These are phyloP conservation scores for Ettlia oleoabundans DNA, from an alignment of 139 green algal species.

Conservation along the genomic window DNA sequence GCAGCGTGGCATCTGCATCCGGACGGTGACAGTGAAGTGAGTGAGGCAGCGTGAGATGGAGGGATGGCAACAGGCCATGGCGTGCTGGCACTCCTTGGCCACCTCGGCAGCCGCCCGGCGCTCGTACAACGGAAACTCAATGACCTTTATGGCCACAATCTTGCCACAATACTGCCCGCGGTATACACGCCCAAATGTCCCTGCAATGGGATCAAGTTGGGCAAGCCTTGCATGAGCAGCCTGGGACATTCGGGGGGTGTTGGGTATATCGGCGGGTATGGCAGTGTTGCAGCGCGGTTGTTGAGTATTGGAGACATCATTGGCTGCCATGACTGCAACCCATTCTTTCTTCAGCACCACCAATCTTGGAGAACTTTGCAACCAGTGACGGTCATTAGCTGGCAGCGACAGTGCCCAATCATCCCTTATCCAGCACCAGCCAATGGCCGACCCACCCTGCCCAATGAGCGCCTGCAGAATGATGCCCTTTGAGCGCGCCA, in stretches of 20 bases:
- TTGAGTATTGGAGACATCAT: too few species aligned
- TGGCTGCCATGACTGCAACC: too few species aligned
- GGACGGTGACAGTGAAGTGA: slow-evolving; percentile 8
- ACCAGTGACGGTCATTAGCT: too few species aligned
- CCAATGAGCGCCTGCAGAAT: slow-evolving; percentile 24
- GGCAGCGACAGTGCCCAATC: too few species aligned
- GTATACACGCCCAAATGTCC: slow-evolving; percentile 15
- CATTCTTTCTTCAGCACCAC: too few species aligned
- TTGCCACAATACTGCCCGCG: neutral
- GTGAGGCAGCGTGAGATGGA: neutral
- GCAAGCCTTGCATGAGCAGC: too few species aligned
- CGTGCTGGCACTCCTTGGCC: neutral
- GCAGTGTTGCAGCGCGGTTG: too few species aligned
- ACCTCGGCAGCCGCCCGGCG: neutral
- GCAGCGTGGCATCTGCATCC: too few species aligned
- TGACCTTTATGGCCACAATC: slow-evolving; percentile 7
- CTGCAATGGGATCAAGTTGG: too few species aligned
- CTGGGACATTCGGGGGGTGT: too few species aligned
- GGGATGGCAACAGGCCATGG: neutral
- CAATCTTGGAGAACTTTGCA: too few species aligned
- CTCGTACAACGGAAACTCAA: neutral
- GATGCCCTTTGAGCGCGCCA: slow-evolving; percentile 14
- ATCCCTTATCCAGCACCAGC: neutral
- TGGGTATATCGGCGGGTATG: too few species aligned
- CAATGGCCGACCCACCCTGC: neutral